These are phyloP conservation scores for Durio zibethinus DNA, from an alignment of 345 rosid species.

Conservation along the genomic window DNA sequence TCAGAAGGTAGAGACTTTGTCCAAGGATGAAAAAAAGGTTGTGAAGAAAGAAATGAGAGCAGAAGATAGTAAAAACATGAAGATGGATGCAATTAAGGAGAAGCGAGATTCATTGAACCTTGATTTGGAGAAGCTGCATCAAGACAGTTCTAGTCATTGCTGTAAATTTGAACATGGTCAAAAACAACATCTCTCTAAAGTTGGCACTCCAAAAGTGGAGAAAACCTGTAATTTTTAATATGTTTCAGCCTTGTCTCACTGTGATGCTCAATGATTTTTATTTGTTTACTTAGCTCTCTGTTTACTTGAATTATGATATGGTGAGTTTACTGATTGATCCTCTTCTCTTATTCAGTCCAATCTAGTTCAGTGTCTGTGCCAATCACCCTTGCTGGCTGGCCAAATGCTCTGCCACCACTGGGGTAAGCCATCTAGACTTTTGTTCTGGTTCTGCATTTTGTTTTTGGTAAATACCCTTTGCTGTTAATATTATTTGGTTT, in stretches of 20 bases:
- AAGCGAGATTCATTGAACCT: conserved; percentile 30
- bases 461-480: conserved; percentile 7
- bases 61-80: conserved; percentile 18
- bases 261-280: background rate
- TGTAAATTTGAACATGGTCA: conserved; percentile 21
- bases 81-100: conserved; percentile 11
- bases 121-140: conserved; percentile 38
- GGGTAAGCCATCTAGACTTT: conserved; percentile 33
- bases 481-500: background rate
- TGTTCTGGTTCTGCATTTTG: conserved; percentile 11
- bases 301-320: background rate
- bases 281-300: background rate
- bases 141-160: conserved; percentile 25
- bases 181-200: conserved; percentile 24
- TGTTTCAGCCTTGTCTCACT: conserved; percentile 2
- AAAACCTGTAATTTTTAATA: conserved; percentile 30
- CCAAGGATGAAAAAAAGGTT: conserved; percentile 19
- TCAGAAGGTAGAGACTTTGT: conserved; percentile 22
- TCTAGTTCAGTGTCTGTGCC: conserved; percentile 20
- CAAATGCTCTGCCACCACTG: conserved; percentile 26
- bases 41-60: conserved; percentile 21
- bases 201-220: conserved; percentile 24
- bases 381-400: no score
- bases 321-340: conserved; percentile 5
- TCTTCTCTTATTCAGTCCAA: conserved; percentile 33